Base-by-base conservation (phyloP, 805 yeast genomes). In the Starmerella sp. region DNA sequence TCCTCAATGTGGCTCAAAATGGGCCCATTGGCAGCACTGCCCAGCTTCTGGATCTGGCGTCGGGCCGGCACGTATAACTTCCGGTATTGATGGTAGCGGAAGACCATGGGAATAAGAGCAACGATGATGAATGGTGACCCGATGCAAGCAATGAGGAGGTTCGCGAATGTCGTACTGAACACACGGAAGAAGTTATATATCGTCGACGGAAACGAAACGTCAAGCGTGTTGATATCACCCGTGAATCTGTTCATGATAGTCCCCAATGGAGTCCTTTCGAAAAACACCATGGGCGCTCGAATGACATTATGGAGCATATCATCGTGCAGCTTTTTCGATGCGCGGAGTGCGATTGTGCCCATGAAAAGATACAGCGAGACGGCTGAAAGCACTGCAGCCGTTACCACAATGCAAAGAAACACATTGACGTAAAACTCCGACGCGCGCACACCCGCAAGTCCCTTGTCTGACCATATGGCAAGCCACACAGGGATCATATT, bases 251-350 rank as follows among this genome's bases (percentile, higher is more conserved):
- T 87, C 66, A 88, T 71, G 53, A 87, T 80, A 61, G 95, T 75
- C 1, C 96, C 95, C 74, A 85, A 77, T 28, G 96, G 96, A 0
- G 93, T 84, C 11, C 86, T 80, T 63, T 88, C 95, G 70, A 86
- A 75, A 66, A 78, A 88, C 0, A 81, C 69, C 89, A 86, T 84
- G 48, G 95, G 93, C 2, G 90, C 80, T 58, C 81, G 82, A 56
- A 88, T 69, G 8, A 89, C 89, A 52, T 76, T 66, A 11, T 69
- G 69, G 4, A 88, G 80, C 96, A 89, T 89, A n/a, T 70, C 69
- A 56, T 81, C 77, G 69, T 89, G 96, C 3, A 60, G 32, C 3
- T 11, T n/a, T 7, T 30, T 14, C 3, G 59, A 45, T 0, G 59
- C 57, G 2, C 31, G 45, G 48, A 58, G 84, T 1, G 95, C 80